A percentile compares a stretch with the other conserved stretches of the same genome.
Evolutionary conservation across 2,329 filamentous ascomycete species (phyloP).

Genomic region (Penicillium carneum): DNA sequence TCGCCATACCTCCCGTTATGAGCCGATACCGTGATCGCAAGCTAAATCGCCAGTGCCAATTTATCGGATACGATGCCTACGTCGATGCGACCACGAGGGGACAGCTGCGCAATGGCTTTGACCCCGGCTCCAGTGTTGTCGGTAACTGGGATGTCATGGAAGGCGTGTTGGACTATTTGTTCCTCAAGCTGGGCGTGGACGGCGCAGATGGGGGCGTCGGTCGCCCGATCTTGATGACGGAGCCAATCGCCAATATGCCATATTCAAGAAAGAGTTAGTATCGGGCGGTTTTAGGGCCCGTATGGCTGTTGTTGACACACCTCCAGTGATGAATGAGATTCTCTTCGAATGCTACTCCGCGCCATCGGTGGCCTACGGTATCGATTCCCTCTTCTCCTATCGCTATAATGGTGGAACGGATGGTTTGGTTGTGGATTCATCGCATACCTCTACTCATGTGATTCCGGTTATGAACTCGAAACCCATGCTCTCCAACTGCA

Average conservation of each 20-base stretch:
- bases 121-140: conserved; percentile 86
- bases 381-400: conserved; percentile 97
- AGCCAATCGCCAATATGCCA: conserved; percentile 86
- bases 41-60: conserved; percentile 86
- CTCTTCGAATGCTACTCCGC: conserved; percentile 94
- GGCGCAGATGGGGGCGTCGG: conserved; percentile 75
- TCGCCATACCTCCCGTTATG: conserved; percentile 86
- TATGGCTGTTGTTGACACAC: conserved; percentile 30
- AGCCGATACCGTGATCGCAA: conserved; percentile 95
- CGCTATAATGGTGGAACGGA: conserved; percentile 86
- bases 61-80: conserved; percentile 91
- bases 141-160: conserved; percentile 99
- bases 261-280: conserved; percentile 85
- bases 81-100: conserved; percentile 90
- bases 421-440: conserved; percentile 88
- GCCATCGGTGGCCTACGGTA: conserved; percentile 88
- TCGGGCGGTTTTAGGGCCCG: neutral
- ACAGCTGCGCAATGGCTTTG: conserved; percentile 89
- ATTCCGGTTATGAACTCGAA: conserved; percentile 91
- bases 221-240: conserved; percentile 90
- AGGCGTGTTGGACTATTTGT: conserved; percentile 89
- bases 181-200: conserved; percentile 90
- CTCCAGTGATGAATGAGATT: conserved; percentile 90
- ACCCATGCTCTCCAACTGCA: conserved; percentile 82
- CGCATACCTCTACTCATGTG: conserved; percentile 90